Percentiles rank a stretch among this genome's conserved stretches.
phyloP scores from a whole-genome alignment of 2,329 filamentous ascomycete genomes.

The Graphilbum fragrans region DNA sequence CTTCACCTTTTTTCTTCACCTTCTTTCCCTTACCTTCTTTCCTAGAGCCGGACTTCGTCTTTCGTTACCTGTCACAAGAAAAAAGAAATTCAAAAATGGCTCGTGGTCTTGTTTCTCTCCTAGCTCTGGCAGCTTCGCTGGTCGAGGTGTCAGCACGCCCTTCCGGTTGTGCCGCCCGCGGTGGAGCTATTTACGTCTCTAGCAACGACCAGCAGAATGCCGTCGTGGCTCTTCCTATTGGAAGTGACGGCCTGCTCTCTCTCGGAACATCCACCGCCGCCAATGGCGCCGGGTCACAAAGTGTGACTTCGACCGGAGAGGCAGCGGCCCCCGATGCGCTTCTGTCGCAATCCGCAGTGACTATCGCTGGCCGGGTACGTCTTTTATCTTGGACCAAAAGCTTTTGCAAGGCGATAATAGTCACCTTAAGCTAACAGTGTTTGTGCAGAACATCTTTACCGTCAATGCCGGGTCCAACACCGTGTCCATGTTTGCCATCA shows the following conservation, averaged over 20 bases:
- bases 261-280: slow-evolving; percentile 2
- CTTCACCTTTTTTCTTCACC: not conserved
- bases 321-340: slow-evolving; percentile 1
- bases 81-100: no score
- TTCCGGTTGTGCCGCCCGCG: not conserved
- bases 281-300: not conserved
- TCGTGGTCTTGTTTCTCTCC: not conserved
- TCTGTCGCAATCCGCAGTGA: slow-evolving; percentile 10
- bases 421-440: not conserved
- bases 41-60: no score
- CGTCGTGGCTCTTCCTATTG: slow-evolving; percentile 5
- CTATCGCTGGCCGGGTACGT: slow-evolving; percentile 14
- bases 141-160: not conserved
- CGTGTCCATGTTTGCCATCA: slow-evolving; percentile 35
- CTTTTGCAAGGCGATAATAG: no score
- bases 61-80: no score
- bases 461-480: slow-evolving; percentile 41
- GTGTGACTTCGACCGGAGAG: not conserved
- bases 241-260: not conserved
- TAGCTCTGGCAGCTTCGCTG: not conserved
- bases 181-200: slow-evolving; percentile 5
- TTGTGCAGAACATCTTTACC: slow-evolving; percentile 35
- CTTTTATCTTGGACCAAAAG: not conserved
- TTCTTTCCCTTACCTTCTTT: not conserved
- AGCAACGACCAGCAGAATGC: slow-evolving; percentile 2